Evolutionary conservation across 805 yeast genomes (phyloP), one percentile per base, ranked within the genome.

Genomic region (Kodamaea sagamina): DNA sequence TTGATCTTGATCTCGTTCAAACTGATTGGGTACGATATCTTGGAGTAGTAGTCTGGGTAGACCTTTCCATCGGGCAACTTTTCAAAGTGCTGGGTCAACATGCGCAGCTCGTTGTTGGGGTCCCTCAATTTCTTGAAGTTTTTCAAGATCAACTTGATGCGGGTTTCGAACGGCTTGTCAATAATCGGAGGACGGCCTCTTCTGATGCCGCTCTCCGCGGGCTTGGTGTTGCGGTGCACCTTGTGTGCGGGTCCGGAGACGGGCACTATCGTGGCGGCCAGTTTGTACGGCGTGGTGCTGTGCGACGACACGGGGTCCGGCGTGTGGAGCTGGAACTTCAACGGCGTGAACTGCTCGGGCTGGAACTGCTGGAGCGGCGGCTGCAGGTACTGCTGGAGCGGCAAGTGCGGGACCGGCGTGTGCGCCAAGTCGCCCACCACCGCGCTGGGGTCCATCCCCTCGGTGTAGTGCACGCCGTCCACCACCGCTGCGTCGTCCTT

Each of bases 151-250:
- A 88, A 82, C 62, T 92, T 90, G 64, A 92, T 89, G 49, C 97
- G 75, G 58, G 89, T 89, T 64, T 93, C 97, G 62, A 85, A 90
- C 4, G 96, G 95, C 58, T 82, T 84, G 61, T 87, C 96, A 39
- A 89, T 88, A 44, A 88, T 84, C 2, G 96, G 96, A 4, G 97
- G 96, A 54, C 96, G 76, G 13, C 96, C 96, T 57, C 95, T 76
- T 62, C 87, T 84, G 24, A 79, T 77, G 53, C 88, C 83, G 17
- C 65, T 59, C 36, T 64, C 70, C 17, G 52, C 47, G 4, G 41
- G 41, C 27, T 36, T 36, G 32, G 36, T 24, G n/a, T 19, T 25
- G 9, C 41, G 13, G 31, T 36, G 32, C 5, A 18, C 24, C 21
- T 31, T 36, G 27, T 42, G 37, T 8, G 26, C 17, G 21, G 18